phyloP scores from a whole-genome alignment of 768 basidiomycete species.

The Mycena indigotica region DNA sequence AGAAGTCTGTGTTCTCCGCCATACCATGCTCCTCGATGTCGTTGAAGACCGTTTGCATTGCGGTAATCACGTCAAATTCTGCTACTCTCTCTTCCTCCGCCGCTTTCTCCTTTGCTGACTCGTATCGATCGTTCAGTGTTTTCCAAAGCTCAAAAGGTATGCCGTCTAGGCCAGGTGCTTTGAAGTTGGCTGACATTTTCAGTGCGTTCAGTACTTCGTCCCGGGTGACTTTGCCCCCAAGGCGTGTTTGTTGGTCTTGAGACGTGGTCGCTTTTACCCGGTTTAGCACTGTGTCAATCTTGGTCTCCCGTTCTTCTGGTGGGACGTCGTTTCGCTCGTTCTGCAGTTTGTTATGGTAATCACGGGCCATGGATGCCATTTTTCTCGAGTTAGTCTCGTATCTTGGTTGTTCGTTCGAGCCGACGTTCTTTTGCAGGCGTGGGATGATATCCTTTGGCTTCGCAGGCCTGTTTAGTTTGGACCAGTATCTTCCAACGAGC shows the following conservation, averaged over 20 bases:
- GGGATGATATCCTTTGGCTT: too few species aligned
- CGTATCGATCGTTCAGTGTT: neutral
- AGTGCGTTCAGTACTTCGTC: neutral
- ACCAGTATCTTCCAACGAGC: neutral
- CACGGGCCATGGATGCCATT: too few species aligned
- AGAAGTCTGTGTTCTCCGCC: neutral
- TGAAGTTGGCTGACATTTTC: neutral
- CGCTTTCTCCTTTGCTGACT: too few species aligned
- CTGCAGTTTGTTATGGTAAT: too few species aligned
- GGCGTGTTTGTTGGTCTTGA: neutral
- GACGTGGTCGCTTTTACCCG: neutral
- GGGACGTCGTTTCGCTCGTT: neutral
- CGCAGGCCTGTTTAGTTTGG: neutral
- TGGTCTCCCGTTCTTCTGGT: neutral
- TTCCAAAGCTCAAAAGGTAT: constrained; percentile 23
- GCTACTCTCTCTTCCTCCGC: too few species aligned
- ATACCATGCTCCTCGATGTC: too few species aligned
- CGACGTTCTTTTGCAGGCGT: neutral
- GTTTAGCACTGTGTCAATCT: neutral
- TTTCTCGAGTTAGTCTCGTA: too few species aligned
- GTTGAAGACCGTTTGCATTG: constrained; percentile 1
- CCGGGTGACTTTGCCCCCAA: neutral
- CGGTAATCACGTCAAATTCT: neutral
- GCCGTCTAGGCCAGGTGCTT: constrained; percentile 7
- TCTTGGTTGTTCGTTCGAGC: too few species aligned